Conservation (phyloP, 305 asterid species). For the Ajuga reptans region DNA sequence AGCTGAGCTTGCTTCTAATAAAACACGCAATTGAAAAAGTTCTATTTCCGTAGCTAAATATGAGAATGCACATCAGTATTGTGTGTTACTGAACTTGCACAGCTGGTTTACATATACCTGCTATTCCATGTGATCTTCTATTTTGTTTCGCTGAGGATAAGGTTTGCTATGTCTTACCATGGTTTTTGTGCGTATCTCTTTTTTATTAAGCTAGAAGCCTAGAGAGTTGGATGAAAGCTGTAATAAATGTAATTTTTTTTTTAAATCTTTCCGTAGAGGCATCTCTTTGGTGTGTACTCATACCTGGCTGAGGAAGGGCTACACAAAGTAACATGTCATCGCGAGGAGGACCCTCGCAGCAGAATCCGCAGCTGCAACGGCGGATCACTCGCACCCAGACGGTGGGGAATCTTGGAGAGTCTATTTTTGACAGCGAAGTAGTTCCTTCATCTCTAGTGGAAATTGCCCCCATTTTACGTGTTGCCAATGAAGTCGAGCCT, state of each 20-base stretch:
- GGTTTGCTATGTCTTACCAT: not conserved
- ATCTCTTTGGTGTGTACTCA: slow-evolving; percentile 4
- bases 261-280: slow-evolving; percentile 11
- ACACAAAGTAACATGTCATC: slow-evolving; percentile 45
- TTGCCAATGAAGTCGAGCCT: slow-evolving; percentile 99
- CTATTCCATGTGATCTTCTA: not conserved
- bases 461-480: slow-evolving; percentile 98
- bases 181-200: not conserved
- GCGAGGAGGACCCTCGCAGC: slow-evolving; percentile 63
- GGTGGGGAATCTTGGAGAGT: slow-evolving; percentile 83
- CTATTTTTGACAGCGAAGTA: slow-evolving; percentile 89
- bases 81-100: not conserved
- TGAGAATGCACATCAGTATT: not conserved
- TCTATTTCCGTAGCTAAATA: not conserved
- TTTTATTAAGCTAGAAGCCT: not conserved
- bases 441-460: slow-evolving; percentile 94
- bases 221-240: not conserved
- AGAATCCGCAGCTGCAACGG: slow-evolving; percentile 60
- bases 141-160: not conserved
- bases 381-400: slow-evolving; percentile 87
- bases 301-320: slow-evolving; percentile 23
- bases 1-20: not conserved
- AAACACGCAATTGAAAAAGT: not conserved
- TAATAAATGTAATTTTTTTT: not conserved
- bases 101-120: not conserved